These are phyloP conservation scores for Pichia sp. DNA, from an alignment of 1,139 yeast genomes.

Conservation along the genomic window DNA sequence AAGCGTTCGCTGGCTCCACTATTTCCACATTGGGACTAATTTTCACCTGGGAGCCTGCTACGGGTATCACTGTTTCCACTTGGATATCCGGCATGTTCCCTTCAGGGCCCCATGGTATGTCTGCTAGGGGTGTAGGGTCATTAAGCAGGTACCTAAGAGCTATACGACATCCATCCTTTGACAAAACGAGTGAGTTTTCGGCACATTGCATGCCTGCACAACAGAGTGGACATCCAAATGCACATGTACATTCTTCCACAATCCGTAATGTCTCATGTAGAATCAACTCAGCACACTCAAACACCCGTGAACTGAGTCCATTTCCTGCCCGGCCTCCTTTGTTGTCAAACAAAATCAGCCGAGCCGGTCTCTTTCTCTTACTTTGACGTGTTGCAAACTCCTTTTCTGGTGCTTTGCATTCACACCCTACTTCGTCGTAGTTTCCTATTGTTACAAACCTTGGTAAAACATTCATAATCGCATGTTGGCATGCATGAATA, in stretches of 20 bases:
- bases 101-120: slow-evolving; percentile 77
- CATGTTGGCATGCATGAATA: slow-evolving; percentile 96
- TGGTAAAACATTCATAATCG: slow-evolving; percentile 71
- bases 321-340: slow-evolving; percentile 75
- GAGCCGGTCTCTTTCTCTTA: slow-evolving; percentile 70
- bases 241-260: slow-evolving; percentile 65
- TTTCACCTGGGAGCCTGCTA: slow-evolving; percentile 34
- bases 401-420: slow-evolving; percentile 95
- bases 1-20: too few relatives aligned
- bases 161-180: slow-evolving; percentile 81
- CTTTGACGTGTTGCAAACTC: slow-evolving; percentile 77
- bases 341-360: slow-evolving; percentile 77
- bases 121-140: slow-evolving; percentile 18
- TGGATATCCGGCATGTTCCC: slow-evolving; percentile 61
- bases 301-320: slow-evolving; percentile 74
- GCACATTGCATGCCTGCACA: slow-evolving; percentile 73
- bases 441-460: slow-evolving; percentile 53
- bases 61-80: slow-evolving; percentile 64
- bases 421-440: slow-evolving; percentile 70
- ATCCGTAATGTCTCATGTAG: slow-evolving; percentile 53
- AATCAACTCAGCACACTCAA: slow-evolving; percentile 66
- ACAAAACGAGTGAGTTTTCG: slow-evolving; percentile 74
- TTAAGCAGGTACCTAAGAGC: slow-evolving; percentile 36
- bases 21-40: slow-evolving; percentile 8
- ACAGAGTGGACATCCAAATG: slow-evolving; percentile 87